Conservation (phyloP, 2,329 filamentous ascomycete genomes). For the Ceratocystis alfenasii region DNA sequence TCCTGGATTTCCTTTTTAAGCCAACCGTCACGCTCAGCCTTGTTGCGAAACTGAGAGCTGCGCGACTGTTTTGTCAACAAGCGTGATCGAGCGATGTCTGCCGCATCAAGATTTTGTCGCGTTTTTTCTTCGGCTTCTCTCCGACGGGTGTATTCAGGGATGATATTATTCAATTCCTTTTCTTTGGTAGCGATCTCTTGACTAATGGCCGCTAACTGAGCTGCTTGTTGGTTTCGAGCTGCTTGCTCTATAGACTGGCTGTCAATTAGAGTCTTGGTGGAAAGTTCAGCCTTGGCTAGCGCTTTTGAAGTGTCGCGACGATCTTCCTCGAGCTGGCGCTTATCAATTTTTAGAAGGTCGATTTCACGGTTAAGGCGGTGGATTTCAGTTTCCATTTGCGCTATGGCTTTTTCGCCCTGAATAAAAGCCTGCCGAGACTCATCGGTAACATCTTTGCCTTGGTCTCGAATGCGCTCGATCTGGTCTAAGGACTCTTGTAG, state of each 20-base stretch:
- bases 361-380: slow-evolving; percentile 69
- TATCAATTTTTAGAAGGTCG: slow-evolving; percentile 74
- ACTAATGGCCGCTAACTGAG: slow-evolving; percentile 60
- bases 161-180: slow-evolving; percentile 58
- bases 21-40: slow-evolving; percentile 76
- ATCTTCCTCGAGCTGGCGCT: slow-evolving; percentile 78
- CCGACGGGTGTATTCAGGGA: slow-evolving; percentile 62
- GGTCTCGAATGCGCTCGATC: slow-evolving; percentile 69
- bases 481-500: slow-evolving; percentile 66
- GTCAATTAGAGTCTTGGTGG: slow-evolving; percentile 69
- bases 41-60: slow-evolving; percentile 75
- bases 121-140: slow-evolving; percentile 61
- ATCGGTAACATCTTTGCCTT: slow-evolving; percentile 73
- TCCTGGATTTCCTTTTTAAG: slow-evolving; percentile 70
- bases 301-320: slow-evolving; percentile 67
- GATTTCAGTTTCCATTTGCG: slow-evolving; percentile 65
- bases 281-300: slow-evolving; percentile 75
- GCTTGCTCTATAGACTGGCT: slow-evolving; percentile 69
- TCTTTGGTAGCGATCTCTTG: slow-evolving; percentile 65
- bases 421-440: slow-evolving; percentile 65
- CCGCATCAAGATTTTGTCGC: slow-evolving; percentile 60
- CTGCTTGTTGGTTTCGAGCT: slow-evolving; percentile 56
- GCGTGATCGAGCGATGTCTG: slow-evolving; percentile 61
- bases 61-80: slow-evolving; percentile 88
- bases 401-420: slow-evolving; percentile 66